These are phyloP conservation scores for Coemansia aciculifera DNA, from an alignment of 192 early-diverging fungal species.

Conservation along the genomic window DNA sequence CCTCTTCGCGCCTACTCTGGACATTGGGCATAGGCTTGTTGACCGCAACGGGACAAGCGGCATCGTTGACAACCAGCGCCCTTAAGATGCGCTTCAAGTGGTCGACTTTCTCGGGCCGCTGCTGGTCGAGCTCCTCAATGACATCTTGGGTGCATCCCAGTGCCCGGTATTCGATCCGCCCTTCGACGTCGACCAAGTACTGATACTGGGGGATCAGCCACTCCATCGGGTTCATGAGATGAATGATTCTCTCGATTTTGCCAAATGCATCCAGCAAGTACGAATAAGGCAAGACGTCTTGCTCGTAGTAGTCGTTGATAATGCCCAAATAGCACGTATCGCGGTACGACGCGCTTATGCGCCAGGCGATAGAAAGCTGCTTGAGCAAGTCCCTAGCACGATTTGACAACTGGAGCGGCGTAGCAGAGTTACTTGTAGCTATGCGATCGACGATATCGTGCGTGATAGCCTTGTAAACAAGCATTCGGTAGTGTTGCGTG, in stretches of 20 bases:
- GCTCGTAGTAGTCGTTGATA: conserved; percentile 37
- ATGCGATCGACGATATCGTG: conserved; percentile 35
- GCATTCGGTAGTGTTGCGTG: conserved; percentile 24
- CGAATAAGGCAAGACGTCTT: conserved; percentile 28
- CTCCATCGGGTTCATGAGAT: conserved; percentile 49
- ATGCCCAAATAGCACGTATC: conserved; percentile 51
- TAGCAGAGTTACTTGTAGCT: conserved; percentile 1
- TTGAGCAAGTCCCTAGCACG: conserved; percentile 43
- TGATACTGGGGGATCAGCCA: conserved; percentile 47
- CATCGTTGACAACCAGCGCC: conserved; percentile 46
- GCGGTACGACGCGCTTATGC: conserved; percentile 47
- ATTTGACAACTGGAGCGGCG: conserved; percentile 35
- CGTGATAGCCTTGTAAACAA: conserved; percentile 35
- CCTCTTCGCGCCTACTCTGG: conserved; percentile 36
- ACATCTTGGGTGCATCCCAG: conserved; percentile 37
- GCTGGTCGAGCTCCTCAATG: conserved; percentile 52
- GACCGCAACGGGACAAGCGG: conserved; percentile 28
- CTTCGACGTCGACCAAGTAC: conserved; percentile 36
- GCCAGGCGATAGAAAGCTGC: conserved; percentile 48
- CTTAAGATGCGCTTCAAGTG: conserved; percentile 32
- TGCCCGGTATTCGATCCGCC: conserved; percentile 39
- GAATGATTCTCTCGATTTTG: conserved; percentile 50
- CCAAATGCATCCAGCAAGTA: conserved; percentile 53
- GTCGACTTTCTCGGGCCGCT: conserved; percentile 21
- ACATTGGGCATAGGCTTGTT: conserved; percentile 50